phyloP scores from a whole-genome alignment of 108 stramenopile genomes.

The Nannochloropsis gaditana region DNA sequence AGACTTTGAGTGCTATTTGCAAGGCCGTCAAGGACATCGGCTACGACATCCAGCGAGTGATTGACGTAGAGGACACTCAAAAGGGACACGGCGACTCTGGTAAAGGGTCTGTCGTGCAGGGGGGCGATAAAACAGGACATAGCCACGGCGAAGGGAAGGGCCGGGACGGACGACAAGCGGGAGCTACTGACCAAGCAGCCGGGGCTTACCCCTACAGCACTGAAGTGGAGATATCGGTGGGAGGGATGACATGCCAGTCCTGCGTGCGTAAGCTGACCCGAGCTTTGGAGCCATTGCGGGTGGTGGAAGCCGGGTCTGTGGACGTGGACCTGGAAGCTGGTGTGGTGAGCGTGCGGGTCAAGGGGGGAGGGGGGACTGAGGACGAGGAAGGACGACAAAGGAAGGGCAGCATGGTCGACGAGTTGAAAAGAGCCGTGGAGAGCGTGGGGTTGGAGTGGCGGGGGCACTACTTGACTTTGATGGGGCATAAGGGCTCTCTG shows the following conservation, averaged over 20 bases:
- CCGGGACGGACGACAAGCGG: no score
- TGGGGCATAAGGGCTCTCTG: background rate
- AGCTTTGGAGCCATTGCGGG: background rate
- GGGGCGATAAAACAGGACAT: no score
- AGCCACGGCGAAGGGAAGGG: no score
- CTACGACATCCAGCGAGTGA: background rate
- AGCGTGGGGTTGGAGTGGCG: background rate
- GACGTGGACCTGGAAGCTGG: background rate
- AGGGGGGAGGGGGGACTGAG: background rate
- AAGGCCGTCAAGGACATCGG: background rate
- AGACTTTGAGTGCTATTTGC: background rate
- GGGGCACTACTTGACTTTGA: background rate
- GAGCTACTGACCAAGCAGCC: no score
- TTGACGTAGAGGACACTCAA: background rate
- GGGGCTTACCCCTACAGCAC: background rate
- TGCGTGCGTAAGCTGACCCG: background rate
- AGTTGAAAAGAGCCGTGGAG: background rate
- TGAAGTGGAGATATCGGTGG: background rate
- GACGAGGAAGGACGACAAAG: background rate
- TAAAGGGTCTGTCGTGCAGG: no score
- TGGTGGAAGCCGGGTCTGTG: background rate
- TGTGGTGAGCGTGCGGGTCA: background rate
- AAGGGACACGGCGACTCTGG: background rate
- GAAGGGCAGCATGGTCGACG: background rate
- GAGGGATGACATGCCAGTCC: background rate